Conservation (phyloP, 345 rosid genomes). For the Euclidium syriacum region DNA sequence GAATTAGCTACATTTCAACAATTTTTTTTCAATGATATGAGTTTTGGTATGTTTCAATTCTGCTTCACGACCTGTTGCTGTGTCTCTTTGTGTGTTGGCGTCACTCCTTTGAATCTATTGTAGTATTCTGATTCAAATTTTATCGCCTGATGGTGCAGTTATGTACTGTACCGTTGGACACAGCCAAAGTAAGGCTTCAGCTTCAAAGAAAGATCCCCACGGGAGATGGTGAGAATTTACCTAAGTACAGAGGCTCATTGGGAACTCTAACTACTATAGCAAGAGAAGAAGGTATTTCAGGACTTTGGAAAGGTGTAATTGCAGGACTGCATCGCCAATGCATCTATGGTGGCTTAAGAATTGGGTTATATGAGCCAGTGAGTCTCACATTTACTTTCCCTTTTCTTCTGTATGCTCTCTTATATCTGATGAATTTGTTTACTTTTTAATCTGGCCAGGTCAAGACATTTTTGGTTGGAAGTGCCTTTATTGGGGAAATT, state of each 20-base stretch:
- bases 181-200: slow-evolving; percentile 96
- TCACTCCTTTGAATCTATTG: not conserved
- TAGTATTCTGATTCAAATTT: not conserved
- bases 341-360: slow-evolving; percentile 85
- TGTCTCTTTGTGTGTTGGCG: slow-evolving; percentile 8
- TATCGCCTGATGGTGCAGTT: slow-evolving; percentile 40
- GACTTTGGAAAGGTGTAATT: slow-evolving; percentile 88
- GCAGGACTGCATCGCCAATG: slow-evolving; percentile 95
- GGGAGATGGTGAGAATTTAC: slow-evolving; percentile 44
- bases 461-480: slow-evolving; percentile 76
- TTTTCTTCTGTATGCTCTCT: not conserved
- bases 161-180: slow-evolving; percentile 85
- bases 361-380: slow-evolving; percentile 91
- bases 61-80: not conserved
- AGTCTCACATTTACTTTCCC: slow-evolving; percentile 31
- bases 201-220: slow-evolving; percentile 63
- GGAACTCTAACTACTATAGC: slow-evolving; percentile 83
- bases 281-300: slow-evolving; percentile 73
- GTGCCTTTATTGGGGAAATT: slow-evolving; percentile 69
- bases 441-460: slow-evolving; percentile 49
- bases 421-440: not conserved
- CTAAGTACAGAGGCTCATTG: slow-evolving; percentile 71
- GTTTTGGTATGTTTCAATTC: not conserved
- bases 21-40: too few species aligned
- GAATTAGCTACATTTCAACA: not conserved